Conservation (phyloP, 441 rosid species). For the Euphorbia corollata region DNA sequence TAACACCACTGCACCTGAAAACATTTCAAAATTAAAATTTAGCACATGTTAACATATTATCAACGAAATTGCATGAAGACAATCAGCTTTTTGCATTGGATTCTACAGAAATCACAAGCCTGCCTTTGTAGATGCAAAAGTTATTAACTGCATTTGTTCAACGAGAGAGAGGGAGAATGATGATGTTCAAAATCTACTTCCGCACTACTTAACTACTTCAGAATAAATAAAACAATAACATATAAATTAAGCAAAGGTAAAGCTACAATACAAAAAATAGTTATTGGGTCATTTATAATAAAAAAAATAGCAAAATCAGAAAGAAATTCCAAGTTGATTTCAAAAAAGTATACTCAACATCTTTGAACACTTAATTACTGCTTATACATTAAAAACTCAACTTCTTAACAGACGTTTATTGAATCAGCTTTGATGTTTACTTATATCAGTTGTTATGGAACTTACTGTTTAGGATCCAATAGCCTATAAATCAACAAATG, state of each 20-base stretch:
- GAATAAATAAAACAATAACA: background rate
- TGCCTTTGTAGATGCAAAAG: background rate
- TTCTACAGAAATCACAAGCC: background rate
- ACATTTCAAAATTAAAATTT: background rate
- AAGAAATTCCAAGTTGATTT: background rate
- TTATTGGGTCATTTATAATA: background rate
- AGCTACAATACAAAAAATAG: background rate
- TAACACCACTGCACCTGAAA: conserved; percentile 96
- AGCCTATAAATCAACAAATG: background rate
- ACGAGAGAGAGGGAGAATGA: background rate
- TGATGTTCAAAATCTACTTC: background rate
- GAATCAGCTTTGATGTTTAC: background rate
- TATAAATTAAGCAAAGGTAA: background rate
- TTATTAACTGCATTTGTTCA: background rate
- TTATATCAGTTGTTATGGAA: background rate
- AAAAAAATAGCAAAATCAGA: background rate
- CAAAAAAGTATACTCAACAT: too few relatives aligned
- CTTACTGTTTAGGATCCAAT: background rate
- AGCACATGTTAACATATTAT: background rate
- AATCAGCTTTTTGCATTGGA: background rate
- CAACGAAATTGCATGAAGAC: background rate
- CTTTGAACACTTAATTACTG: too few relatives aligned
- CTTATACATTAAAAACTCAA: background rate
- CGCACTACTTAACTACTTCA: background rate
- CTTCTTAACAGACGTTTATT: background rate